phyloP scores from a whole-genome alignment of 306 rosid genomes.

The Senna tora region DNA sequence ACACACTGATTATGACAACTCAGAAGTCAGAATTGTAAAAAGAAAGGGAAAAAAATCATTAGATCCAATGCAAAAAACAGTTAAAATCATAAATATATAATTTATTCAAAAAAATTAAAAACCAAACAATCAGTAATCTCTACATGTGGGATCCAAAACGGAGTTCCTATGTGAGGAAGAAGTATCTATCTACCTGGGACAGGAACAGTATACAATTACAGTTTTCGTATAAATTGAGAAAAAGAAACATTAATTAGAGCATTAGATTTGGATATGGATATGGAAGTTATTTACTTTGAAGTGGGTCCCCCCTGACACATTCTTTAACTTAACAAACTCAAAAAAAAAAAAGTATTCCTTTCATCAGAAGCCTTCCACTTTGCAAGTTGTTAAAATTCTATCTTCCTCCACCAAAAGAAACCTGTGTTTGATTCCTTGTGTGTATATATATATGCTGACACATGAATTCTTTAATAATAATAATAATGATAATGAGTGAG shows the following conservation, averaged over 20 bases:
- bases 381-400: conserved; percentile 23
- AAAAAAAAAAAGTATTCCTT: conserved; percentile 29
- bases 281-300: conserved; percentile 9
- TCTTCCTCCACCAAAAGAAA: conserved; percentile 29
- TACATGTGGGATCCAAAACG: conserved; percentile 35
- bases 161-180: conserved; percentile 36
- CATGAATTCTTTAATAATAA: not conserved
- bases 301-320: conserved; percentile 20
- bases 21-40: conserved; percentile 11
- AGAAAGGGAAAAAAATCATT: conserved; percentile 1
- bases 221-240: conserved; percentile 17
- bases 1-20: not conserved
- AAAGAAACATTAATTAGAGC: not conserved
- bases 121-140: not conserved
- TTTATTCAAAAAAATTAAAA: too few relatives aligned
- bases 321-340: conserved; percentile 9
- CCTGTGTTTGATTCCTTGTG: conserved; percentile 18
- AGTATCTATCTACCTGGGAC: conserved; percentile 24
- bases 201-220: conserved; percentile 35
- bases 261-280: conserved; percentile 22
- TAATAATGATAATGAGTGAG: not conserved
- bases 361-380: conserved; percentile 30
- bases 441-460: too few relatives aligned
- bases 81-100: too few relatives aligned
- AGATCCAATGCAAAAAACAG: conserved; percentile 3